Base-by-base conservation (phyloP, 305 asterid genomes). In the Fraxinus latifolia region DNA sequence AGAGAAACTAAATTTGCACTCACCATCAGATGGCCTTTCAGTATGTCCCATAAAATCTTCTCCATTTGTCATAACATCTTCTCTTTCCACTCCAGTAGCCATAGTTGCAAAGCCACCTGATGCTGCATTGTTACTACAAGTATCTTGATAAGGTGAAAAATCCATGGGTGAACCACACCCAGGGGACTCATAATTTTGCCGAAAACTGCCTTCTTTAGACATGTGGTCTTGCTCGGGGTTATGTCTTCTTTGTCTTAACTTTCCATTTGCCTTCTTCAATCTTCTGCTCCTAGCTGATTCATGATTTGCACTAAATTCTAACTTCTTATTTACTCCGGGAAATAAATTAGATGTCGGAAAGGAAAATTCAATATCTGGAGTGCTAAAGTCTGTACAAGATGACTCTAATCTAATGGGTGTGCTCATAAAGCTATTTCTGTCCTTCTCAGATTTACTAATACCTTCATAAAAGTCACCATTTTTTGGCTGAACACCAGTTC, bases 101-200 rank as follows among this genome's bases (percentile, higher is more conserved):
- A 17, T 58, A 79, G 84, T 81, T 29, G 85, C 50, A 55, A 70
- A n/a, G 62, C 47, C 60, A 80, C 74, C 81, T 71, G 79, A 84
- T 70, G 88, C 85, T 85, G 86, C 83, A 85, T 77, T 77, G 76
- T 53, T 47, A 70, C 85, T 72, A 53, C 73, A 74, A n/a, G 87
- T 79, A 68, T 77, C 89, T 76, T 86, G 89, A 86, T 87, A 94
- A 78, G 97, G 99, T 62, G 99, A 93, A 91, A 93, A 93, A 81
- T 94, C 97, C 98, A 96, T 93, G 34, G 99, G 98, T 39, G 99
- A 96, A 84, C 92, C 88, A 86, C 80, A 86, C 67, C 88, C 90
- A 50, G 92, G 91, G 70, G 99, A 91, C 58, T 84, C 81, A 15
- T 84, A 84, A 80, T 82, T 89, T 79, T 81, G 81, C 65, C 75